Evolutionary conservation across 257 asterid species (phyloP), one percentile per base, ranked within the genome.

Genomic region (Oldenlandia corymbosa): DNA sequence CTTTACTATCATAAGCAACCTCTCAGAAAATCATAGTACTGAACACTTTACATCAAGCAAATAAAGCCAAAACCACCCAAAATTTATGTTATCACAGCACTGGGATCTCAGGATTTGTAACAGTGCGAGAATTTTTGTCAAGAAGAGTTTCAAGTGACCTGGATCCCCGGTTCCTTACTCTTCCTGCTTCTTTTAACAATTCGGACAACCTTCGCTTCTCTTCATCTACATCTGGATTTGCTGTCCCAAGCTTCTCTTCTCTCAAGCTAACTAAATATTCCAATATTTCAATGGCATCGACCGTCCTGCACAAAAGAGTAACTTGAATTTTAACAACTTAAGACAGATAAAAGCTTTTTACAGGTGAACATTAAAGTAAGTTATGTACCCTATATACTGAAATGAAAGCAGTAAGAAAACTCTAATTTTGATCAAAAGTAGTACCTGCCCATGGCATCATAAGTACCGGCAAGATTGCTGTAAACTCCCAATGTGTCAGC

Each of bases 391-490:
- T 3, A 5, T 14, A 24, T 34, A 26, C 2, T 66, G 50, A 24
- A 55, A 28, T 27, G 12, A 42, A 45, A 21, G 32, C 13, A 17
- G 18, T 57, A 34, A 46, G 41, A 23, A 27, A 18, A 9, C 42
- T 14, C 26, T 18, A 54, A 75, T n/a, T n/a, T n/a, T 51, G 36
- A 34, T 24, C 4, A 20, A 2, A 55, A 9, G 39, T n/a, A n/a
- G n/a, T 87, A 91, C 98, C 98, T 88, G 70, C 98, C 96, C 96
- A 88, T 73, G 49, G 84, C 84, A 75, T 79, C 84, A 58, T 79
- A 79, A 51, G 76, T 69, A 4, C 76, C 81, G 24, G 84, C 80
- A 43, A 79, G 81, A 72, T 75, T 79, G 79, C 84, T 79, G 43
- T 79, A 79, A 21, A 79, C 71, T 20, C 79, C 81, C 67, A 79